Percentiles rank a stretch among this genome's conserved stretches.
Evolutionary conservation across 2,329 filamentous ascomycete species (phyloP).

Genomic region (Chlorencoelia australis): DNA sequence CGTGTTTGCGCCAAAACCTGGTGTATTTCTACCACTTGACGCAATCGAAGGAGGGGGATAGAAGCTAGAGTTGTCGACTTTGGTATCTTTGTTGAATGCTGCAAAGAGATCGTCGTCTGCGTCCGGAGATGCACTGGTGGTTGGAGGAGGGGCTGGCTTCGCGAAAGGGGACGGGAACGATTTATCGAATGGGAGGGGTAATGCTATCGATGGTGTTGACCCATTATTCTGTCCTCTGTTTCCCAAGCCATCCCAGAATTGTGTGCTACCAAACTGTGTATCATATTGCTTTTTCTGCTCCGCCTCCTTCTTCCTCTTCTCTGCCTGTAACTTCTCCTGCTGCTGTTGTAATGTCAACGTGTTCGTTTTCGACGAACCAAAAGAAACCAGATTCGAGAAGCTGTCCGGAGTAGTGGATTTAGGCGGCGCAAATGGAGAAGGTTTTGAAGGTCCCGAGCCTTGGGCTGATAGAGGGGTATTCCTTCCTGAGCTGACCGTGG

Average conservation of each 20-base stretch:
- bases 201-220: slow-evolving; percentile 36
- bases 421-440: slow-evolving; percentile 27
- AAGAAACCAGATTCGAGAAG: slow-evolving; percentile 66
- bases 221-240: slow-evolving; percentile 34
- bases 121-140: slow-evolving; percentile 12
- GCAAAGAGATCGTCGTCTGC: slow-evolving; percentile 55
- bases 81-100: slow-evolving; percentile 55
- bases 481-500: slow-evolving; percentile 41
- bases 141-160: slow-evolving; percentile 32
- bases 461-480: slow-evolving; percentile 40
- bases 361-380: slow-evolving; percentile 46
- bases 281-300: slow-evolving; percentile 64
- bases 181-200: slow-evolving; percentile 37
- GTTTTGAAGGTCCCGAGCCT: slow-evolving; percentile 31
- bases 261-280: slow-evolving; percentile 64
- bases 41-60: slow-evolving; percentile 45
- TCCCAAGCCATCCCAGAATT: slow-evolving; percentile 68
- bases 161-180: slow-evolving; percentile 23
- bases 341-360: slow-evolving; percentile 73
- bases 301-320: slow-evolving; percentile 63
- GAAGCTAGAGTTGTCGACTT: slow-evolving; percentile 56
- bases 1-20: slow-evolving; percentile 29
- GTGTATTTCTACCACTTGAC: slow-evolving; percentile 30
- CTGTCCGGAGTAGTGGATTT: slow-evolving; percentile 49
- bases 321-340: slow-evolving; percentile 54